Evolutionary conservation across 1,284 basidiomycete genomes (phyloP).

Genomic region (Trichosporon asahii): DNA sequence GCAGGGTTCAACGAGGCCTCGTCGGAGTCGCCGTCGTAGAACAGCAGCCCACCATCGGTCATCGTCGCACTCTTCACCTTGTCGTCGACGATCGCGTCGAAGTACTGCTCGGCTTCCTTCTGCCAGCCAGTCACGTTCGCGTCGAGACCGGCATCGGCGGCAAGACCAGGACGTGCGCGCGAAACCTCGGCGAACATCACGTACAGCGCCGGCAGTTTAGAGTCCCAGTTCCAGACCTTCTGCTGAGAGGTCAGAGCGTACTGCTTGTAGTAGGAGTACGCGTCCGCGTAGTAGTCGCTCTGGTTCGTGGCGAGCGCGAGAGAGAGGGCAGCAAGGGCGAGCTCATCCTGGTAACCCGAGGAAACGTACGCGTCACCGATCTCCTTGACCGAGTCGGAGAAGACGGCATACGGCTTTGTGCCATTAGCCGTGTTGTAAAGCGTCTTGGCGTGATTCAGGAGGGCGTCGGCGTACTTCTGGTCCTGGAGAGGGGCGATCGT

Average conservation of each 20-base stretch:
- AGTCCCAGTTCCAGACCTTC: slow-evolving; percentile 83
- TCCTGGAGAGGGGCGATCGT: slow-evolving; percentile 66
- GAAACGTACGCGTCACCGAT: slow-evolving; percentile 68
- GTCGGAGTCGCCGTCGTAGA: slow-evolving; percentile 74
- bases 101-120: slow-evolving; percentile 66
- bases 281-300: slow-evolving; percentile 62
- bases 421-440: slow-evolving; percentile 70
- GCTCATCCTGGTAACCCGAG: slow-evolving; percentile 56
- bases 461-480: slow-evolving; percentile 63
- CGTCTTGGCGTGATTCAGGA: slow-evolving; percentile 68
- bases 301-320: slow-evolving; percentile 68
- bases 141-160: slow-evolving; percentile 57
- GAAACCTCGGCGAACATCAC: slow-evolving; percentile 62
- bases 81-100: slow-evolving; percentile 65
- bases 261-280: slow-evolving; percentile 61
- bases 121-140: slow-evolving; percentile 65
- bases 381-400: slow-evolving; percentile 61
- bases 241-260: slow-evolving; percentile 60
- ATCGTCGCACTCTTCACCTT: slow-evolving; percentile 58
- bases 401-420: slow-evolving; percentile 35
- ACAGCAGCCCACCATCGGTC: slow-evolving; percentile 72
- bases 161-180: slow-evolving; percentile 57
- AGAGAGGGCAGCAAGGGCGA: slow-evolving; percentile 66
- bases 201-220: slow-evolving; percentile 68
- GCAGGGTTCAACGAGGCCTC: slow-evolving; percentile 77